phyloP scores from a whole-genome alignment of 192 early-diverging fungal species.

The Rhizophagus sp. region DNA sequence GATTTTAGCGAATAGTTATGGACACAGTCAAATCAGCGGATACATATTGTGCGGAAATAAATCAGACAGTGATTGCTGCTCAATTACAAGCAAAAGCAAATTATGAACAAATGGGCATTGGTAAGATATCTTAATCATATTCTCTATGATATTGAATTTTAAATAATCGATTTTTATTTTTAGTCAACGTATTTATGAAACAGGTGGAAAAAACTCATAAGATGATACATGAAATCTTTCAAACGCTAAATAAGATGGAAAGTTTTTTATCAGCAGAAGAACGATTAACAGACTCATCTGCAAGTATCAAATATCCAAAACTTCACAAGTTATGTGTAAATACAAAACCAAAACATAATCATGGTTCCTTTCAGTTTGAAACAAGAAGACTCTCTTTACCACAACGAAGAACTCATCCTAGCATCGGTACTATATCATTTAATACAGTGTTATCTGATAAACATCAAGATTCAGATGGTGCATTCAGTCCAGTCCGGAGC shows the following conservation, averaged over 20 bases:
- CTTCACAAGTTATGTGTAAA: constrained; percentile 22
- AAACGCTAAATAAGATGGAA: constrained; percentile 25
- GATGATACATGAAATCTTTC: constrained; percentile 21
- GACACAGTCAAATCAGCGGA: constrained; percentile 28
- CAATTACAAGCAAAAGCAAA: constrained; percentile 28
- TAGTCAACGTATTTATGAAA: constrained; percentile 28
- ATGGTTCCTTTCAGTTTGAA: constrained; percentile 4
- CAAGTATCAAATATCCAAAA: constrained; percentile 3
- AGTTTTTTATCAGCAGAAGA: constrained; percentile 9
- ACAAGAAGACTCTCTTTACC: constrained; percentile 14
- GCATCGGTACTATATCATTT: constrained; percentile 7
- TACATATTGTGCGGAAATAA: constrained; percentile 23
- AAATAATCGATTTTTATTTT: neutral
- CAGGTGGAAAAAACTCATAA: constrained; percentile 30
- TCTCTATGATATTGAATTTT: neutral
- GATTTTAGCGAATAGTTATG: constrained; percentile 25
- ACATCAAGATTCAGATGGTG: constrained; percentile 16
- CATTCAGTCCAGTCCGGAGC: neutral
- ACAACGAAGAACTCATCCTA: neutral
- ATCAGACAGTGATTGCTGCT: constrained; percentile 7
- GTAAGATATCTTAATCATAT: neutral
- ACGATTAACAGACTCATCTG: neutral
- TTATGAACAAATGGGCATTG: constrained; percentile 26
- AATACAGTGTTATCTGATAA: constrained; percentile 10
- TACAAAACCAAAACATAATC: constrained; percentile 9